Evolutionary conservation across 192 early-diverging fungal species (phyloP), one percentile per base, ranked within the genome.

Genomic region (Chytriomyces hyalinus): DNA sequence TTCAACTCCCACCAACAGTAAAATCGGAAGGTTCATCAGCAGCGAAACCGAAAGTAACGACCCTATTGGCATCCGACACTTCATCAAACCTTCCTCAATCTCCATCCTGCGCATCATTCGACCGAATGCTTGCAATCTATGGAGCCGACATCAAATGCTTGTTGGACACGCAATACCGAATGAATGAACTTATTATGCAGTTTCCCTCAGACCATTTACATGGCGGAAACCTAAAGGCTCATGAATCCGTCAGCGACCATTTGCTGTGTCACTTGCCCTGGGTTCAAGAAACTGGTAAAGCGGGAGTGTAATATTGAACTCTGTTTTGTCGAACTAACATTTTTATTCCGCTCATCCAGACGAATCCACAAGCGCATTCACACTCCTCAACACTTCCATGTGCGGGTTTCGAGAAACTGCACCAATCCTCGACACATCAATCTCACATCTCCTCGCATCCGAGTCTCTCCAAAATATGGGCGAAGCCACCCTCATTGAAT

Each of bases 1-100:
- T 92, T 63, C 95, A 97, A 78, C 78, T 97, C 61, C 93, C 94
- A 5, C 96, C 96, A 6, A 98, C 95, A 0, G 85, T 95, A 67
- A 92, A 93, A 70, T 90, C 88, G 36, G 75, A 11, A 77, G 9
- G 24, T 69, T 15, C 67, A 61, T 60, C 66, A 26, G 76, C 65
- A 5, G 50, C 61, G 0, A 78, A 10, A n/a, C 57, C 0, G 13
- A 11, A 44, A 13, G 26, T 60, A 73, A 17, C 62, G 10, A 43
- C 13, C n/a, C 9, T 60, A 13, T 78, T 45, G 11, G 26, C 11
- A 24, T 78, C 64, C 10, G 22, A 59, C 46, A 6, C 51, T 61
- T 65, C n/a, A 84, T 81, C 6, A 26, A 63, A 13, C n/a, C 68
- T 22, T 46, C 46, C 59, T 26, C 57, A 73, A 71, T 73, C 71